Evolutionary conservation across 2,329 filamentous ascomycete genomes (phyloP).

Genomic region (Ascochyta clinopodiicola): DNA sequence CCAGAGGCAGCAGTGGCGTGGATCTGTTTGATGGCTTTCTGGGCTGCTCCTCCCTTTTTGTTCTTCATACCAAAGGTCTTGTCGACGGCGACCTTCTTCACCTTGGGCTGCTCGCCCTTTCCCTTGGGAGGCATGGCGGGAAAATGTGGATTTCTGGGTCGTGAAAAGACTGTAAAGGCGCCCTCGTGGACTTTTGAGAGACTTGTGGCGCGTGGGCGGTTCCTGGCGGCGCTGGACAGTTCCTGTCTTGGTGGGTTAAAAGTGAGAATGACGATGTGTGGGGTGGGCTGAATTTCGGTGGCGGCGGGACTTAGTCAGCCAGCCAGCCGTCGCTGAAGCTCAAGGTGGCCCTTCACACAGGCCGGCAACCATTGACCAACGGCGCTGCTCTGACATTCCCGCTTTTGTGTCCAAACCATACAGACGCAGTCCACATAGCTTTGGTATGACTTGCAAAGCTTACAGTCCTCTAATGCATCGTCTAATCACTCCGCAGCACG

Average conservation of each 20-base stretch:
- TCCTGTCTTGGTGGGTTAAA: slow-evolving; percentile 32
- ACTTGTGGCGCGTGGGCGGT: slow-evolving; percentile 14
- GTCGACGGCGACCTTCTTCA: slow-evolving; percentile 77
- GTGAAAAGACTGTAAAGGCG: slow-evolving; percentile 19
- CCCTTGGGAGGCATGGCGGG: slow-evolving; percentile 75
- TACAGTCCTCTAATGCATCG: neutral
- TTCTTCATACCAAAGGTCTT: slow-evolving; percentile 99
- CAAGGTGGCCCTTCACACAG: slow-evolving; percentile 34
- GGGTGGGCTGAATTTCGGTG: slow-evolving; percentile 31
- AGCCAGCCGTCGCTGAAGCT: slow-evolving; percentile 18
- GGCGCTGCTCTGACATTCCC: slow-evolving; percentile 9
- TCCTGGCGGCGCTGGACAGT: slow-evolving; percentile 22
- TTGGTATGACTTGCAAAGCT: slow-evolving; percentile 1
- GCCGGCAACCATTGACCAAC: slow-evolving; percentile 10
- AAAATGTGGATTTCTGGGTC: neutral
- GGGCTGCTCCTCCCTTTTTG: slow-evolving; percentile 91
- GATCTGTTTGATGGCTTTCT: slow-evolving; percentile 89
- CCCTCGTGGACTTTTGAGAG: slow-evolving; percentile 8
- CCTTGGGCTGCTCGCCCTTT: slow-evolving; percentile 54
- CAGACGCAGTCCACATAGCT: neutral
- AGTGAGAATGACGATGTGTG: slow-evolving; percentile 48
- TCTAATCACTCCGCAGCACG: slow-evolving; percentile 28
- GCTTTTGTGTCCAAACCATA: neutral
- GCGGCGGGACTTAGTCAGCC: slow-evolving; percentile 21
- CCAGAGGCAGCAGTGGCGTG: slow-evolving; percentile 64